These are phyloP conservation scores for Bertia moriformis DNA, from an alignment of 2,329 filamentous ascomycete species.

Conservation along the genomic window DNA sequence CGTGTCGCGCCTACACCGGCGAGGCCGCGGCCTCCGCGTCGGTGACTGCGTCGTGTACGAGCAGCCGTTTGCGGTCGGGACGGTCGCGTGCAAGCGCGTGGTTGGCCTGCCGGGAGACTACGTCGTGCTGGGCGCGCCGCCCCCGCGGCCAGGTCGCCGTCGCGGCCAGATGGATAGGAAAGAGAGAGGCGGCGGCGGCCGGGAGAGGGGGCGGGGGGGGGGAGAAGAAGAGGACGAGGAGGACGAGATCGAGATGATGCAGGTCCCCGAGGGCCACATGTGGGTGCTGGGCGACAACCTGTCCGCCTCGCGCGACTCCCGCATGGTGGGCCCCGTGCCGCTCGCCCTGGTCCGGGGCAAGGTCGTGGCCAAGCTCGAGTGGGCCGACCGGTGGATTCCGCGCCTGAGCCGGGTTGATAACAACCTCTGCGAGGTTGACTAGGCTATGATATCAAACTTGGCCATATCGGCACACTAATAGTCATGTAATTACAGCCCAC, in stretches of 20 bases:
- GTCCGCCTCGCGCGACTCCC: constrained; percentile 69
- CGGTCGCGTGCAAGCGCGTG: constrained; percentile 64
- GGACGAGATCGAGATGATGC: constrained; percentile 8
- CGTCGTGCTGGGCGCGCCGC: constrained; percentile 51
- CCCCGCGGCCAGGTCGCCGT: constrained; percentile 8
- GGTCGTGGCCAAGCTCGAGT: constrained; percentile 46
- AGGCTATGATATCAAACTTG: constrained; percentile 1
- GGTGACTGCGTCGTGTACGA: constrained; percentile 73
- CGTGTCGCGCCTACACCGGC: constrained; percentile 51
- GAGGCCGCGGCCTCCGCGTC: constrained; percentile 51
- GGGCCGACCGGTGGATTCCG: constrained; percentile 32
- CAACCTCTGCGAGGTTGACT: constrained; percentile 19
- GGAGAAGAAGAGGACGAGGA: constrained; percentile 8
- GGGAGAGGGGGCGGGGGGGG: constrained; percentile 4
- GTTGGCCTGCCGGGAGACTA: constrained; percentile 65
- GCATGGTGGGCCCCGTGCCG: constrained; percentile 73
- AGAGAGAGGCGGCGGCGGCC: not conserved
- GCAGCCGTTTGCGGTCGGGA: constrained; percentile 50
- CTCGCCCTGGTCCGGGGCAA: constrained; percentile 75
- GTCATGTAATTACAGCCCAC: too few species aligned
- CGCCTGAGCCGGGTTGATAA: constrained; percentile 32
- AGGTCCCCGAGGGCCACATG: constrained; percentile 85
- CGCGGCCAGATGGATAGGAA: too few species aligned
- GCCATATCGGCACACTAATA: too few species aligned
- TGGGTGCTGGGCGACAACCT: constrained; percentile 86